A percentile compares a stretch with the other conserved stretches of the same genome.
phyloP scores from a whole-genome alignment of 2,329 filamentous ascomycete genomes.

The Paraconiothyrium brasiliense region DNA sequence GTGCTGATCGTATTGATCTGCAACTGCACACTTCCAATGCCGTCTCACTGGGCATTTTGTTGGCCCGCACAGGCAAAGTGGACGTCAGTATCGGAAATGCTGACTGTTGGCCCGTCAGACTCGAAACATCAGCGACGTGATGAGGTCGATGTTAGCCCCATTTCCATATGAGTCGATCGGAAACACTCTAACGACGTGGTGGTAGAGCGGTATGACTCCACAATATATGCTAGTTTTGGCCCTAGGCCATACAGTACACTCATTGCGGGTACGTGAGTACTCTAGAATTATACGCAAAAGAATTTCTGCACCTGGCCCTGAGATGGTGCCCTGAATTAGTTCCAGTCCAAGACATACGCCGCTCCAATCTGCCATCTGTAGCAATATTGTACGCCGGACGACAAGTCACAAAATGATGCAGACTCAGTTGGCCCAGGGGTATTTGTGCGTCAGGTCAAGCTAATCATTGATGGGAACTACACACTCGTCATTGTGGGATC shows the following conservation, averaged over 20 bases:
- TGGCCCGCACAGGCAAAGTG: conserved; percentile 12
- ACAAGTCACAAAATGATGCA: neutral
- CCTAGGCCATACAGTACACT: too few relatives aligned
- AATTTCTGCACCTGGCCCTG: too few relatives aligned
- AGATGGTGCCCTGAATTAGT: neutral
- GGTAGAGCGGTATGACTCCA: conserved; percentile 1
- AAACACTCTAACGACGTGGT: conserved; percentile 4
- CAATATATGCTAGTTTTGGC: too few relatives aligned
- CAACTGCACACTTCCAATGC: conserved; percentile 16
- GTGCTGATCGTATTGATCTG: conserved; percentile 9
- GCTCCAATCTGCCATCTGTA: neutral
- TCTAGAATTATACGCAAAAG: too few relatives aligned
- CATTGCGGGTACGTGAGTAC: too few relatives aligned
- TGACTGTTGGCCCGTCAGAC: conserved; percentile 9
- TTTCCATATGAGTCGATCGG: too few relatives aligned
- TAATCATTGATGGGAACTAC: neutral
- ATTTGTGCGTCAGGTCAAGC: neutral
- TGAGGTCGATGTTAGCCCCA: too few relatives aligned
- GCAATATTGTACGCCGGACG: neutral
- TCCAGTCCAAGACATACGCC: too few relatives aligned
- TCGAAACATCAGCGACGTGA: conserved; percentile 4
- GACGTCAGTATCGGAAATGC: conserved; percentile 8
- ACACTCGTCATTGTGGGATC: neutral
- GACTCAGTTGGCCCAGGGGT: neutral
- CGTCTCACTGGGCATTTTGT: conserved; percentile 15